These are phyloP conservation scores for Trichoderma sp. DNA, from an alignment of 2,329 filamentous ascomycete genomes.

Conservation along the genomic window DNA sequence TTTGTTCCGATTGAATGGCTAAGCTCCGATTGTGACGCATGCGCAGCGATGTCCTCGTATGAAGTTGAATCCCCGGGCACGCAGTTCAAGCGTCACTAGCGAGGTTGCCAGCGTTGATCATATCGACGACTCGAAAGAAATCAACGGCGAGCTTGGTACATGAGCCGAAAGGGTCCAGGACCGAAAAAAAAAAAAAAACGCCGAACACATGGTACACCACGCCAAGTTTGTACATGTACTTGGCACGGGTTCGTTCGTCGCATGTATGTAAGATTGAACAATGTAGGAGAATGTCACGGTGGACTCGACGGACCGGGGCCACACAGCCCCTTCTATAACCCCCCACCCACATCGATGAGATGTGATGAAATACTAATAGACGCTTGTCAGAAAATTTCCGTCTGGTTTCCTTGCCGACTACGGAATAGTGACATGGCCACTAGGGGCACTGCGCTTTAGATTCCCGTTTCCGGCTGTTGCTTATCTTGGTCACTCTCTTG, in stretches of 20 bases:
- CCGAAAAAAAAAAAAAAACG: not conserved
- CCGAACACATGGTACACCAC: not conserved
- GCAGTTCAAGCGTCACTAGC: not conserved
- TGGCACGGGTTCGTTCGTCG: slow-evolving; percentile 8
- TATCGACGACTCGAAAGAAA: not conserved
- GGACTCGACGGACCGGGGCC: not conserved
- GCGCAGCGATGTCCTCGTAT: not conserved
- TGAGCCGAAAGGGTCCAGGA: not conserved
- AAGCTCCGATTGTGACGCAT: slow-evolving; percentile 1
- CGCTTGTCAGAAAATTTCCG: slow-evolving; percentile 21
- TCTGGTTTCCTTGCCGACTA: slow-evolving; percentile 16
- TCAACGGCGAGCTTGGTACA: not conserved
- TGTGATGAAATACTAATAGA: slow-evolving; percentile 18
- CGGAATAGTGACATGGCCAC: slow-evolving; percentile 9
- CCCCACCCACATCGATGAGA: slow-evolving; percentile 15
- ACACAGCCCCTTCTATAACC: slow-evolving; percentile 6
- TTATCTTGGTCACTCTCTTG: slow-evolving; percentile 6
- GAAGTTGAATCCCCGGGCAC: not conserved
- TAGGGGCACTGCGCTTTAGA: slow-evolving; percentile 13
- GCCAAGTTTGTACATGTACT: slow-evolving; percentile 1
- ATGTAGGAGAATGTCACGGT: slow-evolving; percentile 17
- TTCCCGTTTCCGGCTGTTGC: slow-evolving; percentile 18
- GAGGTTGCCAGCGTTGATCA: not conserved
- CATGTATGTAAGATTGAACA: slow-evolving; percentile 20
- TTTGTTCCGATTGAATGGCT: slow-evolving; percentile 16